Evolutionary conservation across 768 basidiomycete species (phyloP).

Genomic region (Boletus rubroflammeus): DNA sequence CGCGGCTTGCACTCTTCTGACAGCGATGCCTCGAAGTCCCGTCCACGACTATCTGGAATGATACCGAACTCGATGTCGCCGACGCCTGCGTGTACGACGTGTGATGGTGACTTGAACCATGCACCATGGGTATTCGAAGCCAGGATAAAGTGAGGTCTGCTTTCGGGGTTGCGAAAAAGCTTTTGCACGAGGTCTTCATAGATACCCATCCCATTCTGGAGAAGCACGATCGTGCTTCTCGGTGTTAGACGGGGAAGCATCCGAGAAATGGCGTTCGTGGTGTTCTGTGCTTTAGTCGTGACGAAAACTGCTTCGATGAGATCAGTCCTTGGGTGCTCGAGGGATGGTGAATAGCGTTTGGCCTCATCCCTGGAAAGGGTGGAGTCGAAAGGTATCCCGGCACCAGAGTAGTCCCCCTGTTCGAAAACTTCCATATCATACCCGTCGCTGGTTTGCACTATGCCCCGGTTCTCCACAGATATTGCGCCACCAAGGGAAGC

Average conservation of each 20-base stretch:
- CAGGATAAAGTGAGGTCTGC: constrained; percentile 83
- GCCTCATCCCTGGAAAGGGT: constrained; percentile 9
- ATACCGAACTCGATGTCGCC: constrained; percentile 79
- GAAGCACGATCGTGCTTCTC: constrained; percentile 80
- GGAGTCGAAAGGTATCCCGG: constrained; percentile 17
- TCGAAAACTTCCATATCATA: constrained; percentile 52
- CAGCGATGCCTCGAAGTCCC: constrained; percentile 60
- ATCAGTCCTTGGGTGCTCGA: constrained; percentile 17
- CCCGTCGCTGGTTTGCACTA: constrained; percentile 38
- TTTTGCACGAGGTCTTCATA: constrained; percentile 69
- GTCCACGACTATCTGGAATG: constrained; percentile 60
- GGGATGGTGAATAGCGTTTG: constrained; percentile 14
- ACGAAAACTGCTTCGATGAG: constrained; percentile 78
- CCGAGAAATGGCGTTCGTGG: constrained; percentile 50
- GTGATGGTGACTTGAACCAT: constrained; percentile 47
- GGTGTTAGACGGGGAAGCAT: constrained; percentile 62
- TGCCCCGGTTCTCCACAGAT: constrained; percentile 48
- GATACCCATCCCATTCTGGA: constrained; percentile 93
- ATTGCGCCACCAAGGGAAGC: constrained; percentile 36
- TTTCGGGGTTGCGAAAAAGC: constrained; percentile 67
- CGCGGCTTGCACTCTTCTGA: constrained; percentile 32
- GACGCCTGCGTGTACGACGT: constrained; percentile 66
- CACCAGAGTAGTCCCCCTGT: constrained; percentile 20
- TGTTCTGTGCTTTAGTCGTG: constrained; percentile 73
- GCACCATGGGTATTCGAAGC: constrained; percentile 81